phyloP scores from a whole-genome alignment of 306 rosid genomes.

The Psophocarpus tetragonolobus region DNA sequence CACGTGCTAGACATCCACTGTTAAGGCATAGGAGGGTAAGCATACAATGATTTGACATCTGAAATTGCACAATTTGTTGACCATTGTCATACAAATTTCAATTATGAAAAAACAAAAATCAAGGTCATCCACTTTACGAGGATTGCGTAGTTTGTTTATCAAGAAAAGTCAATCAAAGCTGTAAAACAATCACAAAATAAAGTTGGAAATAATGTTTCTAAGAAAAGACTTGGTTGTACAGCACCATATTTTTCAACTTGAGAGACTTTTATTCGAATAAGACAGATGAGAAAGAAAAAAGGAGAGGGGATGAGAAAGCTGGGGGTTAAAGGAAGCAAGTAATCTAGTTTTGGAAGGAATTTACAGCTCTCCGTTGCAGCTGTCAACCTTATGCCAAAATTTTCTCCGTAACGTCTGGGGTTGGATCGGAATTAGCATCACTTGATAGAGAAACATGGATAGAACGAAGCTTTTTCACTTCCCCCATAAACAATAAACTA shows the following conservation, averaged over 20 bases:
- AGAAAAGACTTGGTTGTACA: not conserved
- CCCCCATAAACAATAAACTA: constrained; percentile 30
- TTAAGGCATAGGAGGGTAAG: not conserved
- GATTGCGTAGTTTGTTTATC: not conserved
- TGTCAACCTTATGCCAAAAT: not conserved
- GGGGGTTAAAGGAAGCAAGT: not conserved
- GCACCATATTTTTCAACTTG: constrained; percentile 19
- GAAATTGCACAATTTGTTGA: constrained; percentile 20
- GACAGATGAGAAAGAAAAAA: not conserved
- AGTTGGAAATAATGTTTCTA: not conserved
- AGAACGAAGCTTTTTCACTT: not conserved
- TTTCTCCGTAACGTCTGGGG: not conserved
- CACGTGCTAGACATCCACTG: constrained; percentile 29
- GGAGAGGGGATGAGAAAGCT: not conserved
- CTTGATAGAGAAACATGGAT: not conserved
- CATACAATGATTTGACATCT: constrained; percentile 24
- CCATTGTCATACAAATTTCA: not conserved
- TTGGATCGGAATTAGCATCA: constrained; percentile 29
- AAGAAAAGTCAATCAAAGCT: constrained; percentile 33
- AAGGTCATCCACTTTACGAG: not conserved
- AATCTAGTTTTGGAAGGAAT: constrained; percentile 13
- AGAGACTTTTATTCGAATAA: not conserved
- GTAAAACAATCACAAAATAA: constrained; percentile 11
- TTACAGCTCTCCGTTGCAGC: constrained; percentile 18
- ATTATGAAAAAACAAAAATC: not conserved